Evolutionary conservation across 1,284 basidiomycete genomes (phyloP).

Genomic region (Uromyces viciae-fabae): DNA sequence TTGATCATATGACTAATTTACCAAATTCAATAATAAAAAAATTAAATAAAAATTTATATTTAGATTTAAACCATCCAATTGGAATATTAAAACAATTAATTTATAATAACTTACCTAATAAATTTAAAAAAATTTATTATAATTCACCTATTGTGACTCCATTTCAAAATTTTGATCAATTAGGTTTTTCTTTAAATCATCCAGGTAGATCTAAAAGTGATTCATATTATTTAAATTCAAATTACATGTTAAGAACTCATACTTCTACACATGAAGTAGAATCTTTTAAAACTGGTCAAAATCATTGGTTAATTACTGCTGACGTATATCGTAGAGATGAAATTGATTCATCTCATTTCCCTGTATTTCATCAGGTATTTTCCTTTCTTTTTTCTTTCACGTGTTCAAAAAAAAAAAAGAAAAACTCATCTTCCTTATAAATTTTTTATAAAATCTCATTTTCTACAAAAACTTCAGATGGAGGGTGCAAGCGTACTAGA

Average conservation of each 20-base stretch:
- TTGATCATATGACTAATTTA: constrained; percentile 78
- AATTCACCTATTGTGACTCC: constrained; percentile 84
- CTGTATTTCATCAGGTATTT: constrained; percentile 76
- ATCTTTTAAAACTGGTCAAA: constrained; percentile 71
- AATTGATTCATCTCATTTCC: constrained; percentile 94
- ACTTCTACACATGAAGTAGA: constrained; percentile 97
- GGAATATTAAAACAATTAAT: constrained; percentile 77
- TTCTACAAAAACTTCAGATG: constrained; percentile 61
- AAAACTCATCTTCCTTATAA: not conserved
- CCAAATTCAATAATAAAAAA: constrained; percentile 79
- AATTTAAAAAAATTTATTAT: constrained; percentile 59
- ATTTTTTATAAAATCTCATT: not conserved
- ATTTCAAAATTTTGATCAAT: constrained; percentile 90
- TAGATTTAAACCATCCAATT: constrained; percentile 75
- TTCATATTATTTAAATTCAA: constrained; percentile 90
- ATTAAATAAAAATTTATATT: constrained; percentile 68
- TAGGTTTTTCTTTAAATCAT: constrained; percentile 88
- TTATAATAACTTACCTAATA: constrained; percentile 70
- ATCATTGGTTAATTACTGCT: constrained; percentile 87
- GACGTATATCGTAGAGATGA: constrained; percentile 98
- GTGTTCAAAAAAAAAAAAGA: not conserved
- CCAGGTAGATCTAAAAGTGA: constrained; percentile 85
- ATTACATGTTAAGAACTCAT: constrained; percentile 90
- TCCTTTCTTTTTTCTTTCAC: not conserved
- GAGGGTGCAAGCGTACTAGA: constrained; percentile 84